Evolutionary conservation across 2,329 filamentous ascomycete genomes (phyloP).

Genomic region (Arthroderma sp.): DNA sequence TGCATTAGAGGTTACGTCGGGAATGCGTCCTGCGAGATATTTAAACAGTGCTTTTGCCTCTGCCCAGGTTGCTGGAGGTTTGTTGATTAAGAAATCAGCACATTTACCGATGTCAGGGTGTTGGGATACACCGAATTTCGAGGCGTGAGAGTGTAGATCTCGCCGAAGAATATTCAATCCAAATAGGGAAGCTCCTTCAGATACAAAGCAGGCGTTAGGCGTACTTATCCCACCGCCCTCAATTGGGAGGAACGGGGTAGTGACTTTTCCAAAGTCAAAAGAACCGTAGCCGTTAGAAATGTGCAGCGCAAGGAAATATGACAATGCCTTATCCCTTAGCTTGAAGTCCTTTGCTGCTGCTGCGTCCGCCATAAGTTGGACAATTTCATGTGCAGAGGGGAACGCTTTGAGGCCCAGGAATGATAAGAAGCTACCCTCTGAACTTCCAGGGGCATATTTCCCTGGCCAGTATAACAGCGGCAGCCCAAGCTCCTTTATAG

Average conservation of each 20-base stretch:
- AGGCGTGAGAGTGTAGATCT: conserved; percentile 67
- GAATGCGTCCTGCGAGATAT: conserved; percentile 68
- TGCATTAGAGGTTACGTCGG: conserved; percentile 54
- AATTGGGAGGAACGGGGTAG: conserved; percentile 56
- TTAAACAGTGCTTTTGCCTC: conserved; percentile 62
- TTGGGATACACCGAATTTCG: conserved; percentile 71
- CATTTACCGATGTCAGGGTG: conserved; percentile 71
- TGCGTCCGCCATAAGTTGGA: conserved; percentile 60
- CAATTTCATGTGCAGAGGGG: conserved; percentile 60
- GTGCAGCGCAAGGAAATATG: conserved; percentile 72
- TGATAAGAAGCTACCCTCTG: conserved; percentile 62
- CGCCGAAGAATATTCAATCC: conserved; percentile 65
- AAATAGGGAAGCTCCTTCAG: conserved; percentile 60
- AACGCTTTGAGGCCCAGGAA: conserved; percentile 58
- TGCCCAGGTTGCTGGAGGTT: conserved; percentile 53
- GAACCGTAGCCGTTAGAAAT: conserved; percentile 60
- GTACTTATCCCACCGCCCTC: conserved; percentile 55
- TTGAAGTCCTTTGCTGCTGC: conserved; percentile 38
- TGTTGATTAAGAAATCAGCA: conserved; percentile 56
- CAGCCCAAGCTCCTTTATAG: conserved; percentile 55
- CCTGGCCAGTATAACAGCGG: conserved; percentile 76
- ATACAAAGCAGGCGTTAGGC: conserved; percentile 70
- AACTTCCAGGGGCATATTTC: conserved; percentile 49
- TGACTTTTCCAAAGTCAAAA: conserved; percentile 45
- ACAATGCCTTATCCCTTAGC: conserved; percentile 57